A percentile compares a stretch with the other conserved stretches of the same genome.
These are phyloP conservation scores for Hanseniaspora valbyensis DNA, from an alignment of 805 yeast species.

Conservation along the genomic window DNA sequence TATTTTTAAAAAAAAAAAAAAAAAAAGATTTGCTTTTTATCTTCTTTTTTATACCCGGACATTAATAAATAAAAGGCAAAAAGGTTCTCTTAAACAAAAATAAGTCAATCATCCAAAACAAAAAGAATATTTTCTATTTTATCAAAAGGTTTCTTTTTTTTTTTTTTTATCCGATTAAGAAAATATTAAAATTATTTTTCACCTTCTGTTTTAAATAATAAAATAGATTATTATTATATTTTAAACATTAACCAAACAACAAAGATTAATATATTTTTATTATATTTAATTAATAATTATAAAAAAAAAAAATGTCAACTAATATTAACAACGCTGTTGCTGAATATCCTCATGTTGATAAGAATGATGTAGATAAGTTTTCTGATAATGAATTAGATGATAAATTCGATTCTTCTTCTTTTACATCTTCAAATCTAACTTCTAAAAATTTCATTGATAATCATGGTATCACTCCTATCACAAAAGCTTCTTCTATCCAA, in stretches of 20 bases:
- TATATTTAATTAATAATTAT: no score
- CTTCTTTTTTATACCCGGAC: neutral
- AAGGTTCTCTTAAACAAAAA: no score
- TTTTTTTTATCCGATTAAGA: neutral
- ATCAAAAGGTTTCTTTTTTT: neutral
- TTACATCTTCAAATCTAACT: neutral
- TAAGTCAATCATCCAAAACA: neutral
- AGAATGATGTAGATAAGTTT: neutral
- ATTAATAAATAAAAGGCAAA: neutral
- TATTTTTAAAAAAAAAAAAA: no score
- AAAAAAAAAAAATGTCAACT: no score
- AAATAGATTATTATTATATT: no score
- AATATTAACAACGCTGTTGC: neutral
- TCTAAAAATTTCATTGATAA: conserved; percentile 1
- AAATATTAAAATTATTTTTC: no score
- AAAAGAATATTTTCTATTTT: no score
- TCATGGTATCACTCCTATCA: conserved; percentile 20
- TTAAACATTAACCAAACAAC: no score
- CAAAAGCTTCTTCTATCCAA: conserved; percentile 70
- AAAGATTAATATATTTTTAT: no score
- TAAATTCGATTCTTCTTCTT: neutral
- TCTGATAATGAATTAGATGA: neutral
- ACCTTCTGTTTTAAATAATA: no score
- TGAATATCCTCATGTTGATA: neutral
- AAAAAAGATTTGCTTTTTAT: no score